These are phyloP conservation scores for Vaccinium vitisidaea DNA, from an alignment of 148 eudicot species.

Conservation along the genomic window DNA sequence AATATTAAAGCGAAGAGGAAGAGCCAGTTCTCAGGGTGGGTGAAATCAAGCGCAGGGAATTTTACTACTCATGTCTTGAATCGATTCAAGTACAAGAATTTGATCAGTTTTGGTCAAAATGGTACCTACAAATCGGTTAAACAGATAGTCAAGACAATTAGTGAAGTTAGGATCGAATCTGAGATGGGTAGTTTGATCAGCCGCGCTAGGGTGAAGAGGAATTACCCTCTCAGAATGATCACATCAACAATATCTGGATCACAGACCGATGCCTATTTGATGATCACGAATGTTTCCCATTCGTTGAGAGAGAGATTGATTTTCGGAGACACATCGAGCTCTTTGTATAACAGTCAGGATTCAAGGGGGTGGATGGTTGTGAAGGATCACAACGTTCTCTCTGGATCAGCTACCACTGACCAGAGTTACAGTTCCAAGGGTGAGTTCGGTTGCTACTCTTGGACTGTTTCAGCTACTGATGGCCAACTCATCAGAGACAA, in stretches of 20 bases:
- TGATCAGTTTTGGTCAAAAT: slow-evolving; percentile 33
- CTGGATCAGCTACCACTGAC: slow-evolving; percentile 53
- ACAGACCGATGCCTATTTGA: slow-evolving; percentile 30
- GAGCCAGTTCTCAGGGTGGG: slow-evolving; percentile 65
- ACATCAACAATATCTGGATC: slow-evolving; percentile 38
- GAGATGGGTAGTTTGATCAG: slow-evolving; percentile 31
- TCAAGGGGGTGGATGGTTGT: slow-evolving; percentile 67
- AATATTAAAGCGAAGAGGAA: slow-evolving; percentile 45
- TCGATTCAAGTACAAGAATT: slow-evolving; percentile 51
- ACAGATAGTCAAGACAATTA: slow-evolving; percentile 46
- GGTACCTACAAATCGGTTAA: slow-evolving; percentile 51
- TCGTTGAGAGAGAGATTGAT: slow-evolving; percentile 35
- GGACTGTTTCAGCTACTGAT: slow-evolving; percentile 41
- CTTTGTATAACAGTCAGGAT: slow-evolving; percentile 43
- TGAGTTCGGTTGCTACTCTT: slow-evolving; percentile 45
- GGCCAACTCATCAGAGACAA: slow-evolving; percentile 43
- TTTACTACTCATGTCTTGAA: slow-evolving; percentile 44
- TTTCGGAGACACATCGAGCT: slow-evolving; percentile 24
- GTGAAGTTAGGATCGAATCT: slow-evolving; percentile 34
- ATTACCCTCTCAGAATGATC: slow-evolving; percentile 47
- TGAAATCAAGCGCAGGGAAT: slow-evolving; percentile 54
- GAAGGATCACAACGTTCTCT: slow-evolving; percentile 54
- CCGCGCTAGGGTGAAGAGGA: slow-evolving; percentile 23
- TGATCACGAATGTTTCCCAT: slow-evolving; percentile 54
- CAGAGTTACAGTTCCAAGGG: slow-evolving; percentile 42